Evolutionary conservation across 441 rosid species (phyloP), one percentile per base, ranked within the genome.

Genomic region (Brassica hybrid): DNA sequence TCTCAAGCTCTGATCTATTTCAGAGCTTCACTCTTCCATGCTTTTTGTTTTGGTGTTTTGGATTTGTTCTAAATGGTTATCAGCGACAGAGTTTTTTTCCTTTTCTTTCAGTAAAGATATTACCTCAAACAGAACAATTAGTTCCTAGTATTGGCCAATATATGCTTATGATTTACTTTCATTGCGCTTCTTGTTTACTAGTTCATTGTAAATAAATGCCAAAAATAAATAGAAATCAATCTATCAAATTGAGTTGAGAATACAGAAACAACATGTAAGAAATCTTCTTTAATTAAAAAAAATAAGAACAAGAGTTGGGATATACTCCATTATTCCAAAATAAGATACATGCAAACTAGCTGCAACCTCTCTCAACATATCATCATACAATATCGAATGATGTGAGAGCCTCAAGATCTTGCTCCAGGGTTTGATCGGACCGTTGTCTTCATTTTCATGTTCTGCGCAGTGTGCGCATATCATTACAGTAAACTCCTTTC

Each of bases 1-100:
- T 60, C 90, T 93, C 36, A 85, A 87, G 83, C 81, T 86, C 41
- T 93, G 87, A 86, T 63, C 61, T 19, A 23, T 14, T 9, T n/a
- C 43, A 52, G 10, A 30, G 62, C 34, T 71, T 18, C 67, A 27
- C 60, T 18, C 1, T 3, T 58, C 34, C 19, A 21, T 2, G 45
- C 1, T 1, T 52, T 11, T 52, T 3, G 4, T 3, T 3, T 3
- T 0, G 6, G 68, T 54, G 66, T 73, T 74, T 72, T 78, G 70
- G 71, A 0, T 45, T 8, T 13, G 67, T 41, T 41, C 25, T 72
- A 7, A 64, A 58, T 65, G 72, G n/a, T n/a, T n/a, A n/a, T n/a
- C n/a, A n/a, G n/a, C n/a, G n/a, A n/a, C n/a, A n/a, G n/a, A n/a
- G n/a, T n/a, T n/a, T n/a, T 57, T 36, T 66, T 74, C 16, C 16